phyloP scores from a whole-genome alignment of 1,284 basidiomycete species.

The Ceratobasidium sp. region DNA sequence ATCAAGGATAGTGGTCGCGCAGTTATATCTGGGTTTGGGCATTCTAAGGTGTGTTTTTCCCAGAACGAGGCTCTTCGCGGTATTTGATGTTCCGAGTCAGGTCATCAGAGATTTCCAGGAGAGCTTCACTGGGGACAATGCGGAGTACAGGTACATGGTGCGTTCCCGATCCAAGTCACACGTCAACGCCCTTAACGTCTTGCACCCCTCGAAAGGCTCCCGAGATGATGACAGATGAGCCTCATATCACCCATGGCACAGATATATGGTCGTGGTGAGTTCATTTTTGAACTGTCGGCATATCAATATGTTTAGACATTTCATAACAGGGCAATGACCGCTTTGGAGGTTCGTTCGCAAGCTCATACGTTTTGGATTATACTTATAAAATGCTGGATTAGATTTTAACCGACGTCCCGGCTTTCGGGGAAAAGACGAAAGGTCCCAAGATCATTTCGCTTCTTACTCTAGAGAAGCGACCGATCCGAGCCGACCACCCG shows the following conservation, averaged over 20 bases:
- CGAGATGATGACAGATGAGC: constrained; percentile 33
- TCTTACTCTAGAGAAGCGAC: neutral
- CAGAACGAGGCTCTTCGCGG: neutral
- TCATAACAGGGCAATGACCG: constrained; percentile 34
- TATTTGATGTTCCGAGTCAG: neutral
- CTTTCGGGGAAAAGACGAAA: constrained; percentile 29
- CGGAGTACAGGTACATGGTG: constrained; percentile 44
- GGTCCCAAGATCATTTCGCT: constrained; percentile 19
- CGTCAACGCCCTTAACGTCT: too few relatives aligned
- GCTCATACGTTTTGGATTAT: neutral
- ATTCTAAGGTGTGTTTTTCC: constrained; percentile 20
- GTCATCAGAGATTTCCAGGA: constrained; percentile 29
- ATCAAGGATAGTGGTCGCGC: constrained; percentile 43
- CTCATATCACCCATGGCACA: constrained; percentile 10
- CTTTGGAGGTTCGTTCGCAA: constrained; percentile 6
- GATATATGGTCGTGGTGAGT: constrained; percentile 42
- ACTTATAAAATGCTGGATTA: neutral
- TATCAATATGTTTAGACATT: too few relatives aligned
- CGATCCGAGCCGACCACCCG: constrained; percentile 13
- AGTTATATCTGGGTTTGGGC: constrained; percentile 43
- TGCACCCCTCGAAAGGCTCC: constrained; percentile 12
- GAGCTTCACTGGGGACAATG: constrained; percentile 38
- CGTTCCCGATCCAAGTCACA: neutral
- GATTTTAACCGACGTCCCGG: constrained; percentile 38
- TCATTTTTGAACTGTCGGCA: neutral